Base-by-base conservation (phyloP, 108 stramenopile genomes). In the Licmophora abbreviata region DNA sequence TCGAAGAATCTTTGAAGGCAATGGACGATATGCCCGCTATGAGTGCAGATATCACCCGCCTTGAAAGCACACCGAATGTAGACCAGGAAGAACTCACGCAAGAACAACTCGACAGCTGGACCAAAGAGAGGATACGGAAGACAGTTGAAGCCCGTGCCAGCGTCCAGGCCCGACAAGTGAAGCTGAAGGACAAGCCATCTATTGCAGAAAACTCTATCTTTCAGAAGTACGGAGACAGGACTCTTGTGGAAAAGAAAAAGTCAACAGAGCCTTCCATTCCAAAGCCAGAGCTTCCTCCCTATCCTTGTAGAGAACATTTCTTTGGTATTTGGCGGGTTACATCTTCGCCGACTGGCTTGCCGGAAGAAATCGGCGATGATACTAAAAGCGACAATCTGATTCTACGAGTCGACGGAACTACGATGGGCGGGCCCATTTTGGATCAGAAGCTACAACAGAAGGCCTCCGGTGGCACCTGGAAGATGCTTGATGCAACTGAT, bases 391-490 rank as follows among this genome's bases (percentile, higher is more conserved):
- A 84, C 29, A 90, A 85, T 55, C 59, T 90, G 14, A 46, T 79
- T 29, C 38, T 79, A 20, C 81, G 88, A 31, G 77, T 90, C 6
- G 88, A 90, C 50, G 88, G 84, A 34, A 71, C 67, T 30, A 76
- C 69, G 25, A 69, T 77, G 31, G 88, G 84, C 10, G 88, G 88
- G 0, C 88, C 84, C 2, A 68, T 83, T 7, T 51, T 90, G 4
- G 79, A 90, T 49, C 54, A 45, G n/a, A 56, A 83, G 52, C 74
- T 65, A 31, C 64, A 45, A 32, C 84, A 90, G 15, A 83, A 80
- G 41, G 77, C 84, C 18, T 71, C 84, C 2, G 88, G 88, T 18
- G 88, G 88, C 6, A 76, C 67, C 15, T 90, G 88, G 88, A 76
- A 73, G 42, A 65, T 81, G 45, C 58, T 90, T 23, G 40, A 59